phyloP scores from a whole-genome alignment of 2,329 filamentous ascomycete species.

The Hymenoscyphus occultus region DNA sequence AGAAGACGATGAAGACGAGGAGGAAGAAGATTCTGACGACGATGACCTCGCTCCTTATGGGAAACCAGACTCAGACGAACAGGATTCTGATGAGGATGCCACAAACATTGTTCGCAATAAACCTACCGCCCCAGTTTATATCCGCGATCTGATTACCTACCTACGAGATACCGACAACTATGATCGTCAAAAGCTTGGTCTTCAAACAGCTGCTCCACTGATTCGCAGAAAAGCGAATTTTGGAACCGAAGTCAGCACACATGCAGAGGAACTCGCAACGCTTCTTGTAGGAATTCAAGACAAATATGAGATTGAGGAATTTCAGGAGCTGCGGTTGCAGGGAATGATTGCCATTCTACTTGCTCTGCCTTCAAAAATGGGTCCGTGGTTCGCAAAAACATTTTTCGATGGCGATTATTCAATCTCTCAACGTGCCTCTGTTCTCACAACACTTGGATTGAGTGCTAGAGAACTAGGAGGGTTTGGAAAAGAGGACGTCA shows the following conservation, averaged over 20 bases:
- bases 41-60: slow-evolving; percentile 66
- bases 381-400: slow-evolving; percentile 76
- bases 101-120: slow-evolving; percentile 83
- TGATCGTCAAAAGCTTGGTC: slow-evolving; percentile 76
- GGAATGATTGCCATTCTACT: slow-evolving; percentile 79
- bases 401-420: slow-evolving; percentile 95
- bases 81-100: slow-evolving; percentile 91
- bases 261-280: slow-evolving; percentile 76
- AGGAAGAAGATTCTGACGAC: slow-evolving; percentile 46
- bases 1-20: slow-evolving; percentile 52
- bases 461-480: slow-evolving; percentile 83
- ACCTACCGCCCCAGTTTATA: slow-evolving; percentile 81
- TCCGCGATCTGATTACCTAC: slow-evolving; percentile 77
- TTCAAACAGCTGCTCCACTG: slow-evolving; percentile 72
- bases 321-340: slow-evolving; percentile 72
- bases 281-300: slow-evolving; percentile 79
- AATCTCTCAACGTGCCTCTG: slow-evolving; percentile 73
- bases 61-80: slow-evolving; percentile 82
- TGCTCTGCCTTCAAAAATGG: slow-evolving; percentile 73
- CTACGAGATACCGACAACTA: slow-evolving; percentile 79
- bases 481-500: slow-evolving; percentile 48
- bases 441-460: slow-evolving; percentile 79
- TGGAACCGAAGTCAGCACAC: slow-evolving; percentile 81
- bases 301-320: slow-evolving; percentile 76
- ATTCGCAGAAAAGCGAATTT: slow-evolving; percentile 88